phyloP scores from a whole-genome alignment of 768 basidiomycete species.

The Tylopilus intermedius region DNA sequence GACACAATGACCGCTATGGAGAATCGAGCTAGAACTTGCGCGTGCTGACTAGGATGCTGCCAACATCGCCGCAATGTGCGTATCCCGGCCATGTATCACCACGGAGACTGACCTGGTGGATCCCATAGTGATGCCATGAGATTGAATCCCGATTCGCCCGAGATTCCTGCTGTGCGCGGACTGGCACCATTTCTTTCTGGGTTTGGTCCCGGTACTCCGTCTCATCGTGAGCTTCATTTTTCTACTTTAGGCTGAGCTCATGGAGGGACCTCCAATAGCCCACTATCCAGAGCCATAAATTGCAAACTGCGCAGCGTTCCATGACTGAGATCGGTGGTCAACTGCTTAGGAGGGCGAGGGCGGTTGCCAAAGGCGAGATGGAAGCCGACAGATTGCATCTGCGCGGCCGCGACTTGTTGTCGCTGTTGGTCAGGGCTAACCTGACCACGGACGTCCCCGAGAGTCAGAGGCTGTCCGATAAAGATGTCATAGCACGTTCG shows the following conservation, averaged over 20 bases:
- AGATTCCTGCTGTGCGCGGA: constrained; percentile 73
- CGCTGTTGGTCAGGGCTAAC: constrained; percentile 40
- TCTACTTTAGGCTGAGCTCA: not conserved
- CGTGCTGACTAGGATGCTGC: constrained; percentile 73
- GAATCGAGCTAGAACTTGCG: constrained; percentile 71
- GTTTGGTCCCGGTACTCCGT: too few species aligned
- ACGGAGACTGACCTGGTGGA: constrained; percentile 3
- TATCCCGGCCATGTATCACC: constrained; percentile 12
- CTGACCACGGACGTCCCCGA: constrained; percentile 55
- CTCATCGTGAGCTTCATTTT: too few species aligned
- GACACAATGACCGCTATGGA: constrained; percentile 75
- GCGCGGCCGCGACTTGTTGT: constrained; percentile 48
- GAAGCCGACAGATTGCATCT: constrained; percentile 30
- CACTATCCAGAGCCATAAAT: constrained; percentile 8
- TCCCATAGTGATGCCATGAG: constrained; percentile 66
- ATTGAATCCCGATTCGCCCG: constrained; percentile 67
- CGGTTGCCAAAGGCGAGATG: constrained; percentile 29
- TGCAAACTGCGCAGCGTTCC: constrained; percentile 31
- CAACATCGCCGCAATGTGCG: constrained; percentile 67
- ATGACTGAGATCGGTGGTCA: constrained; percentile 49
- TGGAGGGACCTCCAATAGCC: constrained; percentile 14
- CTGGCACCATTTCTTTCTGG: constrained; percentile 72
- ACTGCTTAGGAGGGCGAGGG: constrained; percentile 49
- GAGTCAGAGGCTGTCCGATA: constrained; percentile 52
- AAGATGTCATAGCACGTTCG: constrained; percentile 56